These are phyloP conservation scores for Leptographium radiaticola DNA, from an alignment of 2,329 filamentous ascomycete species.

Conservation along the genomic window DNA sequence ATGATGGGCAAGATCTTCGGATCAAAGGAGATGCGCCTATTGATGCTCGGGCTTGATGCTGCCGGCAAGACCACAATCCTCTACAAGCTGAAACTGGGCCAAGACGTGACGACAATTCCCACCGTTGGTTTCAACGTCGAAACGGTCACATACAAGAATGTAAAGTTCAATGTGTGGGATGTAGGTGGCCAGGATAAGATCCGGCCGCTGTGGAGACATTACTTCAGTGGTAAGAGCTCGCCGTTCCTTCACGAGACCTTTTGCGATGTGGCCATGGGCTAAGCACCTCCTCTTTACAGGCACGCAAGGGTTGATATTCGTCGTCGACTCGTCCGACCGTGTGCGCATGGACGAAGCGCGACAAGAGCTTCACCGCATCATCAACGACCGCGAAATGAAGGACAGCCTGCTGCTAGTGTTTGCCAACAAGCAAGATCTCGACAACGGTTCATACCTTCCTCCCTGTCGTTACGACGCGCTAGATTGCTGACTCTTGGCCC, in stretches of 20 bases:
- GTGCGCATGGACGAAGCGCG: slow-evolving; percentile 85
- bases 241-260: not conserved
- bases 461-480: not conserved
- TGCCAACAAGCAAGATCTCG: slow-evolving; percentile 97
- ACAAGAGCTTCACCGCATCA: slow-evolving; percentile 89
- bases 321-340: slow-evolving; percentile 90
- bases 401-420: slow-evolving; percentile 90
- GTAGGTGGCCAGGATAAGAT: slow-evolving; percentile 99
- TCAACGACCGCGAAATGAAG: slow-evolving; percentile 96
- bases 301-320: slow-evolving; percentile 96
- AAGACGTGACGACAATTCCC: slow-evolving; percentile 95
- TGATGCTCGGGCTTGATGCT: slow-evolving; percentile 96
- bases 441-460: slow-evolving; percentile 43
- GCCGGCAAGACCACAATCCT: slow-evolving; percentile 98
- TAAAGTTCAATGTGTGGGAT: slow-evolving; percentile 99
- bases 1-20: slow-evolving; percentile 98
- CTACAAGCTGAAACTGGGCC: slow-evolving; percentile 97
- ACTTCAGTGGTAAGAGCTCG: slow-evolving; percentile 59
- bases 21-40: slow-evolving; percentile 95
- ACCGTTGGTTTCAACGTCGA: slow-evolving; percentile 99
- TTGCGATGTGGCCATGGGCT: not conserved
- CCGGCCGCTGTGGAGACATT: slow-evolving; percentile 91
- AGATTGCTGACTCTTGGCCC: not conserved
- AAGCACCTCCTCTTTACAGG: slow-evolving; percentile 33
- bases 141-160: slow-evolving; percentile 97